Base-by-base conservation (phyloP, 192 early-diverging fungal genomes). In the Linnemannia elongata region DNA sequence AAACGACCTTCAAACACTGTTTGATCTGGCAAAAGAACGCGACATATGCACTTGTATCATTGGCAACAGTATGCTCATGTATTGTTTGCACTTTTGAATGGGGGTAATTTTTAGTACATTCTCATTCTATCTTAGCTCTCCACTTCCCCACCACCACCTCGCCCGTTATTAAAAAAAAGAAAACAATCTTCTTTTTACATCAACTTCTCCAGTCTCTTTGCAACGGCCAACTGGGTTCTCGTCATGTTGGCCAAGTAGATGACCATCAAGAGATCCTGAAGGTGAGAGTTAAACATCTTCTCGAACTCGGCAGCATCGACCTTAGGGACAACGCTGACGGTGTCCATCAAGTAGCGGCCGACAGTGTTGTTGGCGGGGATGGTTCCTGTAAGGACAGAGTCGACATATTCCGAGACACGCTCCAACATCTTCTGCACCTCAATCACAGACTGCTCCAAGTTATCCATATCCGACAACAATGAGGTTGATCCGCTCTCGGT, bases 211-310 rank as follows among this genome's bases (percentile, higher is more conserved):
- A 99, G 92, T 80, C 94, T 91, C 88, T 98, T 97, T 54, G 97
- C 96, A 91, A 99, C 95, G 80, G 95, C 95, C 77, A 99, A 93
- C 91, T 99, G 98, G 30, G 96, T 96, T 77, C 97, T 93, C 39
- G 98, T 98, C 85, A 99, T 95, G 91, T 97, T 96, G 77, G 97
- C 95, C 57, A 99, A 92, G 81, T 99, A 98, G 41, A 97, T 95
- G 36, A 98, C 97, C 97, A 98, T 97, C 81, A 98, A 91, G 71
- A 99, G 91, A 89, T 99, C 98, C 92, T 97, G 94, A 76, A 99
- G 82, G 87, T 99, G 98, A 88, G 92, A 94, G 92, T 97, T 96
- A 94, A 98, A 98, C 91, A 97, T 94, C 79, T 96, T 94, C 80
- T 97, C 95, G 85, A 99, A 99, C 82, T 94, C 95, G 72, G 85